Evolutionary conservation across 164 flowering plant species (phyloP), one percentile per base, ranked within the genome.

Genomic region (Tetracentron sinense): DNA sequence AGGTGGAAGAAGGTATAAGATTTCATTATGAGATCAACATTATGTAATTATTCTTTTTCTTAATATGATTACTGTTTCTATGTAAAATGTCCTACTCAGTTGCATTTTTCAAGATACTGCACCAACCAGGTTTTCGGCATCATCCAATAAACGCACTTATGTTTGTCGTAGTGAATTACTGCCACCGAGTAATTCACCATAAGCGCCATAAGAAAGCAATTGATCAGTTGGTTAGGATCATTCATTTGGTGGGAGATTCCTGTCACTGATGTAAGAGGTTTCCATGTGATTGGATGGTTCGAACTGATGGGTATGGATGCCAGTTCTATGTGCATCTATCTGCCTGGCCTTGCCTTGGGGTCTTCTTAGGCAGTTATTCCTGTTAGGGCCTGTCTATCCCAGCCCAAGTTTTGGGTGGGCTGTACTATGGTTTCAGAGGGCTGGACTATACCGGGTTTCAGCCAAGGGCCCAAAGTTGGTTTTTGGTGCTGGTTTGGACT

Each of bases 1-100:
- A 75, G 62, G 60, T 90, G 97, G 98, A 80, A 65, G 58, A 74
- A 53, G 59, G 56, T 58, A 28, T 82, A 58, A 75, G 20, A 35
- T 42, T 38, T 53, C 26, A 0, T 14, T 42, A 42, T n/a, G n/a
- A 1, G 19, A 12, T 20, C 12, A 31, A 8, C 3, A 56, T 29
- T 29, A n/a, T 7, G 21, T n/a, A 16, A 21, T 20, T 22, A 26
- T 22, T 14, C 22, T n/a, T 42, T 47, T 31, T 58, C 22, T 22
- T 25, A 3, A 17, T 42, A 10, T 8, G 47, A 42, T 48, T 49
- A 10, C 52, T 6, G 3, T n/a, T n/a, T n/a, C n/a, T n/a, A n/a
- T n/a, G n/a, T n/a, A n/a, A n/a, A n/a, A n/a, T n/a, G n/a, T n/a
- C n/a, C n/a, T n/a, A n/a, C n/a, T n/a, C n/a, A n/a, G n/a, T n/a